These are phyloP conservation scores for Ogataea nitratoaversa DNA, from an alignment of 805 yeast species.

Conservation along the genomic window DNA sequence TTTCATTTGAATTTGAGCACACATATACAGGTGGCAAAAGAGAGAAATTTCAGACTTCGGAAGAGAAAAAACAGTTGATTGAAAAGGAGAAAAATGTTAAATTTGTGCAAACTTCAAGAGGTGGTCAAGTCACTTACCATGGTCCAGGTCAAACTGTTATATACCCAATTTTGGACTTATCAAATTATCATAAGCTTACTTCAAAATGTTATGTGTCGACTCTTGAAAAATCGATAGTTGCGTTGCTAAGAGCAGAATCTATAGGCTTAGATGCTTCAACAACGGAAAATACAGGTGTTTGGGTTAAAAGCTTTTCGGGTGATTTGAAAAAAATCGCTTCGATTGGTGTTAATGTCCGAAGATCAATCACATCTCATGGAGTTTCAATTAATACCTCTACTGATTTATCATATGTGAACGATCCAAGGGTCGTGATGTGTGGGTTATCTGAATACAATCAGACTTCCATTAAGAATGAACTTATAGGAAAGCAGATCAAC, in stretches of 20 bases:
- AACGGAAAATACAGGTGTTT: constrained; percentile 82
- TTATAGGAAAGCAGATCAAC: constrained; percentile 10
- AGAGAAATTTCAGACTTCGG: constrained; percentile 49
- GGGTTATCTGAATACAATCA: constrained; percentile 68
- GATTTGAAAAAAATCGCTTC: constrained; percentile 69
- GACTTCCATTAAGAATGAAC: constrained; percentile 42
- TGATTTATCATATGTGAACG: constrained; percentile 66
- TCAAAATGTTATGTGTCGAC: constrained; percentile 50
- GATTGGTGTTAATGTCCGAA: constrained; percentile 80
- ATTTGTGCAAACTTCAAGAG: constrained; percentile 77
- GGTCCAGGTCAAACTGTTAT: constrained; percentile 93
- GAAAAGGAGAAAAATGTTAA: constrained; percentile 43
- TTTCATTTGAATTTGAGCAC: constrained; percentile 81
- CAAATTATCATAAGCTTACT: constrained; percentile 47
- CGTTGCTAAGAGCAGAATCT: constrained; percentile 15
- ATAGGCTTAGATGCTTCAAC: constrained; percentile 41
- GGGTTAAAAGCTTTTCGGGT: constrained; percentile 44
- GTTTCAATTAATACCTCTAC: constrained; percentile 75
- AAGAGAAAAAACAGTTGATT: constrained; percentile 15
- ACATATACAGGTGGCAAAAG: constrained; percentile 92
- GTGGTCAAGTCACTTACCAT: constrained; percentile 96
- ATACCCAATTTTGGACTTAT: constrained; percentile 73
- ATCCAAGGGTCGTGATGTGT: constrained; percentile 67
- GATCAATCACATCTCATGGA: constrained; percentile 88
- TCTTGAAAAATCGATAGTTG: constrained; percentile 36